Evolutionary conservation across 1,284 basidiomycete genomes (phyloP).

Genomic region (Sutorius eximius): DNA sequence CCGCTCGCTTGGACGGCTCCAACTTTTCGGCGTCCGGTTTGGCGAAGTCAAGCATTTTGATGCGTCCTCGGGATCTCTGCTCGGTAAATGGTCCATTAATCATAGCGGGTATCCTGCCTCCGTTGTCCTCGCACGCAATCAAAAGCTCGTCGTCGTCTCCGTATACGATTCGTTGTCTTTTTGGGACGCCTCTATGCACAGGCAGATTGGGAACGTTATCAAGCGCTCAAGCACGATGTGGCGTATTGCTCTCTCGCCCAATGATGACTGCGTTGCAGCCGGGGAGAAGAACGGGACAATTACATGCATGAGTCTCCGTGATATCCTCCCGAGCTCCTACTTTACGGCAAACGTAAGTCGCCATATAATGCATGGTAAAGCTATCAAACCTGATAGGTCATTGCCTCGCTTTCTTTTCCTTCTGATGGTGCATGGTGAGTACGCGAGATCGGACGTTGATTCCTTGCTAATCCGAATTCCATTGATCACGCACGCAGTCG

Average conservation of each 20-base stretch:
- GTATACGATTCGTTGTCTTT: conserved; percentile 3
- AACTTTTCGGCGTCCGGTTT: neutral
- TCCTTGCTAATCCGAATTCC: neutral
- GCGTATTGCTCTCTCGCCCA: neutral
- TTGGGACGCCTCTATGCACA: conserved; percentile 4
- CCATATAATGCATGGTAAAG: neutral
- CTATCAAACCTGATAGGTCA: neutral
- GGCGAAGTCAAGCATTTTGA: neutral
- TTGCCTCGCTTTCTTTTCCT: neutral
- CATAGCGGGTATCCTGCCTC: neutral
- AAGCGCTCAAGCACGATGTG: neutral
- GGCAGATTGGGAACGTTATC: neutral
- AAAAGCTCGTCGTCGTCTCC: neutral
- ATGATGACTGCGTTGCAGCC: neutral
- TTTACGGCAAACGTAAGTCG: neutral
- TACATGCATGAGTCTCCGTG: neutral
- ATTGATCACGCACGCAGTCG: neutral
- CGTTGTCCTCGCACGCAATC: neutral
- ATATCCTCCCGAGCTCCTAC: neutral
- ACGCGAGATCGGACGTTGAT: neutral
- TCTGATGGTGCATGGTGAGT: conserved; percentile 3
- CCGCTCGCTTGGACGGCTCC: neutral
- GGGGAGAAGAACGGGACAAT: conserved; percentile 1
- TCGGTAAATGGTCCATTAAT: neutral
- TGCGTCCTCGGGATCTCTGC: neutral